Base-by-base conservation (phyloP, 352 stramenopile genomes). In the Globisporangium emineosum region DNA sequence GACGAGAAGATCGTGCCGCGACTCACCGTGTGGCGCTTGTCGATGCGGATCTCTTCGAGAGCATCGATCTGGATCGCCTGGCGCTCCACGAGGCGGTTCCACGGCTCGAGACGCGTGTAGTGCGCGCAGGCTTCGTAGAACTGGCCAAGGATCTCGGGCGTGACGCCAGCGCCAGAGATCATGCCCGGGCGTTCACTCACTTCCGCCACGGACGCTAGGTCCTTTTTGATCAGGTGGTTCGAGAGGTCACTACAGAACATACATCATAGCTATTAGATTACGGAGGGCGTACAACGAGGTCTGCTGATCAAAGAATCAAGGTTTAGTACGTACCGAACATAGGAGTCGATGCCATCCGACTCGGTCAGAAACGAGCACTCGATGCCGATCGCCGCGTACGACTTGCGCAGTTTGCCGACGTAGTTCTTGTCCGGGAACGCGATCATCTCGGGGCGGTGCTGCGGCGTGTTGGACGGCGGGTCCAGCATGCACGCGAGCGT, bases 401-500 rank as follows among this genome's bases (percentile, higher is more conserved):
- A 91, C 62, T 91, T 91, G 50, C 84, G 77, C 25, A 95, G 73
- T 47, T 90, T 62, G 23, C 86, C 86, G 1, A 95, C 86, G 51
- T 72, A 91, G 54, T 76, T 54, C 68, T 90, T 91, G 70, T 95
- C 84, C 17, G 86, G 83, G 65, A 95, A 95, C 1, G 79, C 76
- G 67, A 95, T 89, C 72, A 93, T 95, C 71, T 95, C 86, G 2
- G 86, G 86, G 8, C 86, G 82, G 57, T 93, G 86, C 72, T 93
- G 86, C 25, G 86, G 79, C 19, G 78, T 91, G 62, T 64, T 83
- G 6, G 68, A 80, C 13, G 86, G 86, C 33, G 86, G 86, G 58
- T 95, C 85, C 8, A 86, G 32, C 86, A 95, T 95, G 3, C 84
- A 74, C 35, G 86, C 72, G 27, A 95, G 70, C 45, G 82, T 92